Evolutionary conservation across 2,329 filamentous ascomycete species (phyloP).

Genomic region (Pseudocercospora fuligena): DNA sequence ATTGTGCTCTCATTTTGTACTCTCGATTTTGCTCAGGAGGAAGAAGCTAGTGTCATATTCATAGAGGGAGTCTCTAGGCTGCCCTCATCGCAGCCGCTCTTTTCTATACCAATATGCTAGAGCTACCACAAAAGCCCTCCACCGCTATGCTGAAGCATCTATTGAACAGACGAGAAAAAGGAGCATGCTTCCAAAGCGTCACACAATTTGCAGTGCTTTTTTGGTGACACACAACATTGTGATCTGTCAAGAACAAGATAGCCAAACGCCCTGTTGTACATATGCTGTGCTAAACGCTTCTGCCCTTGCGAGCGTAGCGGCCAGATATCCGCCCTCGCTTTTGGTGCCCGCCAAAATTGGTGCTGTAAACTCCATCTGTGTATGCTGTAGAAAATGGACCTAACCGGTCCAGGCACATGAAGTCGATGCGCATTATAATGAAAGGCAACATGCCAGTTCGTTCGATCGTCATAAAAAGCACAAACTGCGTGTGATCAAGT

Average conservation of each 20-base stretch:
- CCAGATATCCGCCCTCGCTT: conserved; percentile 22
- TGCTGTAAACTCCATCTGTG: conserved; percentile 22
- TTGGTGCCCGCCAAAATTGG: conserved; percentile 20
- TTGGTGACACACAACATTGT: conserved; percentile 6
- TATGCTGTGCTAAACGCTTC: conserved; percentile 22
- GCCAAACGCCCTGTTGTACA: conserved; percentile 29
- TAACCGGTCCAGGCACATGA: background rate
- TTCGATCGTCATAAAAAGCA: background rate
- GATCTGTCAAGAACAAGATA: background rate
- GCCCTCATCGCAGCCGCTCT: conserved; percentile 3
- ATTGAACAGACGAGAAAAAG: conserved; percentile 3
- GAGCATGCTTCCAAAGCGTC: background rate
- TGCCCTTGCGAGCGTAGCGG: conserved; percentile 21
- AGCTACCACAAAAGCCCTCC: conserved; percentile 6
- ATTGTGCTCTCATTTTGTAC: background rate
- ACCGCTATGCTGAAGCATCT: conserved; percentile 21
- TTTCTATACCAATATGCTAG: conserved; percentile 20
- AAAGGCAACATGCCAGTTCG: background rate
- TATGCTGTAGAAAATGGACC: conserved; percentile 20
- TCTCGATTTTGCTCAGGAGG: background rate
- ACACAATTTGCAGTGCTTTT: conserved; percentile 7
- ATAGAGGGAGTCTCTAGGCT: background rate
- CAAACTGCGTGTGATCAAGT: background rate
- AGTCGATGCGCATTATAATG: conserved; percentile 9
- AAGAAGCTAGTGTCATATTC: background rate